Conservation (phyloP, 148 eudicot species). For the Diospyros kaki region DNA sequence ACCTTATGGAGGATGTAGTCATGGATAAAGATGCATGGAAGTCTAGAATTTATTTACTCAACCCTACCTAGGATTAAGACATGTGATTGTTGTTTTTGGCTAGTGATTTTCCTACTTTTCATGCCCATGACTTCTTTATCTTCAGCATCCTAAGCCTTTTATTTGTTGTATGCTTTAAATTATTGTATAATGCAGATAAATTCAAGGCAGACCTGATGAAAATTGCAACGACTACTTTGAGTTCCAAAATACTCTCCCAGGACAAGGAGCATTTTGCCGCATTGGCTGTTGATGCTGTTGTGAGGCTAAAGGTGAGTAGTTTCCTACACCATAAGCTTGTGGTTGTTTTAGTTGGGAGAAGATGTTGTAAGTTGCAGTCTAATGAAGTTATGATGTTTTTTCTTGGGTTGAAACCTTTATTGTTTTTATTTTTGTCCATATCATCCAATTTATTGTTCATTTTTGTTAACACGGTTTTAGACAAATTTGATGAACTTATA, state of each 20-base stretch:
- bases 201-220: constrained; percentile 90
- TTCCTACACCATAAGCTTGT: background rate
- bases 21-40: too few relatives aligned
- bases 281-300: constrained; percentile 96
- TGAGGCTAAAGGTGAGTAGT: constrained; percentile 78
- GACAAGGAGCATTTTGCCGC: constrained; percentile 96
- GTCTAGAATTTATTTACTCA: too few relatives aligned
- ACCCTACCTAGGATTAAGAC: too few relatives aligned
- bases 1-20: too few relatives aligned
- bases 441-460: background rate
- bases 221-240: constrained; percentile 96
- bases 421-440: too few relatives aligned
- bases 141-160: background rate
- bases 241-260: constrained; percentile 92
- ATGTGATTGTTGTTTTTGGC: background rate
- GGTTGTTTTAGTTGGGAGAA: constrained; percentile 3
- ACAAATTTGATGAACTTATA: background rate
- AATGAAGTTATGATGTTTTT: background rate
- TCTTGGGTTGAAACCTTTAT: background rate
- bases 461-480: background rate
- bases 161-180: constrained; percentile 4
- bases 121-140: background rate
- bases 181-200: constrained; percentile 57
- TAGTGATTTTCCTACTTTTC: background rate
- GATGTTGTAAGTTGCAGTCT: background rate